Percentiles rank a stretch among this genome's conserved stretches.
phyloP scores from a whole-genome alignment of 768 basidiomycete genomes.

The Boletus patriciae region DNA sequence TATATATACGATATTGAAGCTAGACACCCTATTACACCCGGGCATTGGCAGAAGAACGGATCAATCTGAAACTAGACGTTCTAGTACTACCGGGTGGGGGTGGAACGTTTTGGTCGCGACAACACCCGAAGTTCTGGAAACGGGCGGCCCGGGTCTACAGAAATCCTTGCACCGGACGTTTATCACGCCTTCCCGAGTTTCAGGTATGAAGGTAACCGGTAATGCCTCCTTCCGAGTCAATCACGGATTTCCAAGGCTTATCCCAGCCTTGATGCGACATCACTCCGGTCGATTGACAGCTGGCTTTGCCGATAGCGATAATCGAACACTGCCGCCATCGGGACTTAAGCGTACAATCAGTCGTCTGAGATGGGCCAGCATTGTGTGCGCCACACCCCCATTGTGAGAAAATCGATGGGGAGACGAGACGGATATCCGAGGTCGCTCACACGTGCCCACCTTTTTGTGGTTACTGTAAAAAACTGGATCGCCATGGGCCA shows the following conservation, averaged over 20 bases:
- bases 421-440: background rate
- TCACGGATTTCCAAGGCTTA: too few relatives aligned
- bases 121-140: background rate
- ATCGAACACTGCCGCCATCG: background rate
- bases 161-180: too few relatives aligned
- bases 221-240: background rate
- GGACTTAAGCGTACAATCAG: background rate
- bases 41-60: background rate
- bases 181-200: too few relatives aligned
- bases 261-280: too few relatives aligned
- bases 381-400: background rate
- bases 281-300: background rate
- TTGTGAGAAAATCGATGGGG: constrained; percentile 5
- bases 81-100: background rate
- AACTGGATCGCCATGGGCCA: background rate
- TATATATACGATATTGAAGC: too few relatives aligned
- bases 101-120: background rate
- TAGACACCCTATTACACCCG: background rate
- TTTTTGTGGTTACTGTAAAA: background rate
- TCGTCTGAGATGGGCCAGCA: background rate
- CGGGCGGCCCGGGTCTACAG: too few relatives aligned
- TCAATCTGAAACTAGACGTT: background rate
- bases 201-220: background rate
- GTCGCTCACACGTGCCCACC: background rate
- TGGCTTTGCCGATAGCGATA: background rate